A percentile compares a stretch with the other conserved stretches of the same genome.
Conservation (phyloP, 2,329 filamentous ascomycete species). For the Chaetomiaceae sp. region DNA sequence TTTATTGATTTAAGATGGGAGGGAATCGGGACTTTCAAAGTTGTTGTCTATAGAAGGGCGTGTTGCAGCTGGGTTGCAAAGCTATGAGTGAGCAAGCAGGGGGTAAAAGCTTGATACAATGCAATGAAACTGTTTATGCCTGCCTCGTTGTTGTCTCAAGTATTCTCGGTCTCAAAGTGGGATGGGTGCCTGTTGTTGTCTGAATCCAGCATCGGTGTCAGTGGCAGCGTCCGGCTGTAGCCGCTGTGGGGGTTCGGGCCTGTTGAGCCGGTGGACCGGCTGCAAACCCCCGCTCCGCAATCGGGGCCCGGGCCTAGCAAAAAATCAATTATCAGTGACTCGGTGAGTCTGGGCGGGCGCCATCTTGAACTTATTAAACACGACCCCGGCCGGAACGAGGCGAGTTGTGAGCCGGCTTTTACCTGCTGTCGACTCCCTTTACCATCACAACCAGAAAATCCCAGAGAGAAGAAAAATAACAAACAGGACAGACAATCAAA, state of each 20-base stretch:
- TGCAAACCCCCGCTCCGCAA: slow-evolving; percentile 16
- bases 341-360: not conserved
- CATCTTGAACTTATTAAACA: not conserved
- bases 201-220: slow-evolving; percentile 3
- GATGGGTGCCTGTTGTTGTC: not conserved
- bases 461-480: not conserved
- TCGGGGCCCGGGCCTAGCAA: slow-evolving; percentile 17
- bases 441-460: not conserved
- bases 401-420: not conserved
- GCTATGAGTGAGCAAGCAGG: not conserved
- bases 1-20: not conserved
- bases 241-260: slow-evolving; percentile 9
- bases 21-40: too few relatives aligned
- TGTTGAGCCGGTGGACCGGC: slow-evolving; percentile 2
- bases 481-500: not conserved
- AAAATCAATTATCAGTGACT: slow-evolving; percentile 7
- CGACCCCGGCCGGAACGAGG: not conserved
- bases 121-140: not conserved
- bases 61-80: too few relatives aligned
- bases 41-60: too few relatives aligned
- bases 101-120: not conserved
- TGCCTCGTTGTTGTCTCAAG: not conserved
- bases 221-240: not conserved
- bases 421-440: not conserved
- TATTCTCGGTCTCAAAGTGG: not conserved